Conservation (phyloP, 1,284 basidiomycete genomes). For the Trichosporon sp. region DNA sequence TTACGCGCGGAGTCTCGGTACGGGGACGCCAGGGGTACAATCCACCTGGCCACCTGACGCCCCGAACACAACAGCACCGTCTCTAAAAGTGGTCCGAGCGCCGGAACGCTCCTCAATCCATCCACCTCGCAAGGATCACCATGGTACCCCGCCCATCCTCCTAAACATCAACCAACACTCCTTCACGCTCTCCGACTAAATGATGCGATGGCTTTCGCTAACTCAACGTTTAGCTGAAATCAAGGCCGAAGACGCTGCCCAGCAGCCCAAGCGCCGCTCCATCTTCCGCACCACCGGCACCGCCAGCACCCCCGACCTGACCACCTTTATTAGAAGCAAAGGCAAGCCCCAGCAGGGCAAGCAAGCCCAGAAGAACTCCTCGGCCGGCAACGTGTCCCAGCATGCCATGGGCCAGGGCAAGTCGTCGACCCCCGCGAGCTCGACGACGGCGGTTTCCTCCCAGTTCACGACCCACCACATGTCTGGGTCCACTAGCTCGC, state of each 20-base stretch:
- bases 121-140: conserved; percentile 1
- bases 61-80: neutral
- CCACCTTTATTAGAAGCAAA: conserved; percentile 72
- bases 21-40: neutral
- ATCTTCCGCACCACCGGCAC: conserved; percentile 84
- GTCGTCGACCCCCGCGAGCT: conserved; percentile 5
- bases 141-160: conserved; percentile 7
- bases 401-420: conserved; percentile 21
- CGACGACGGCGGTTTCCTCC: conserved; percentile 17
- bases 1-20: neutral
- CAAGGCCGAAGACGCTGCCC: conserved; percentile 34
- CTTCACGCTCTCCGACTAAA: neutral
- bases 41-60: neutral
- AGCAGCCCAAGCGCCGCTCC: conserved; percentile 66
- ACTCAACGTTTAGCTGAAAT: conserved; percentile 38
- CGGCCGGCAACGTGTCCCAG: conserved; percentile 18
- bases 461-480: conserved; percentile 17
- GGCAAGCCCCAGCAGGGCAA: conserved; percentile 58
- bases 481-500: conserved; percentile 15
- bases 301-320: conserved; percentile 82
- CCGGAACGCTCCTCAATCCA: conserved; percentile 10
- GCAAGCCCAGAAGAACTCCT: conserved; percentile 43
- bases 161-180: neutral
- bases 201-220: conserved; percentile 18
- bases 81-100: conserved; percentile 14